Base-by-base conservation (phyloP, 2,329 filamentous ascomycete genomes). In the Penicillium hordei region DNA sequence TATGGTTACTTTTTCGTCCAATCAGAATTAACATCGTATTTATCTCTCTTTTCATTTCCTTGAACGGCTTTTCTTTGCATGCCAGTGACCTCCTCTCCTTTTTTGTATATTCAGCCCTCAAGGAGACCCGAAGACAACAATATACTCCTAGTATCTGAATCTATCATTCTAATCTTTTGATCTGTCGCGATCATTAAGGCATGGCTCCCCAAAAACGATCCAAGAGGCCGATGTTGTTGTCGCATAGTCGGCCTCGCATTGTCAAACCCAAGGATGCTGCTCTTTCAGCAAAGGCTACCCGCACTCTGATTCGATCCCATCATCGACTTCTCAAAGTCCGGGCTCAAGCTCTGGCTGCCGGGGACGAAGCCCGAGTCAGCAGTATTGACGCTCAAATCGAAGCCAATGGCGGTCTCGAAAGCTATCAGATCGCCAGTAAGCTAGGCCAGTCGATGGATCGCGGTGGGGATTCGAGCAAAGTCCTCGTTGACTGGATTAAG, bases 361-460 rank as follows among this genome's bases (percentile, higher is more conserved):
- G 79, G 10, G 75, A 81, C 59, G 69, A 74, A 29, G 67, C 68
- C 19, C 68, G 74, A 31, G 78, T 79, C 23, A 65, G 70, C 33
- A 68, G 74, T 17, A 70, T 87, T 15, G 73, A 81, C 55, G 68
- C 70, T 19, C 74, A 82, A 52, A 84, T 88, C 55, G 75, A 81
- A 23, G 74, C 76, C n/a, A 79, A 82, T 50, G 86, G 86, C 8
- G 86, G 86, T 0, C 71, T 88, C 52, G 75, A 83, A 62, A 78
- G 75, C 25, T 88, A 88, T 63, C 86, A 88, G 69, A 76, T 81
- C 45, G 86, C 86, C 46, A 87, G 84, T 73, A 85, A 83, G 60
- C 80, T 82, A 49, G 86, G 86, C 0, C 86, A 88, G 68, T 83
- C 83, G 4, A 76, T 76, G 33, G 79, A 83, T 39, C 80, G 86